Base-by-base conservation (phyloP, 768 basidiomycete genomes). In the Amanita subjunquillea region DNA sequence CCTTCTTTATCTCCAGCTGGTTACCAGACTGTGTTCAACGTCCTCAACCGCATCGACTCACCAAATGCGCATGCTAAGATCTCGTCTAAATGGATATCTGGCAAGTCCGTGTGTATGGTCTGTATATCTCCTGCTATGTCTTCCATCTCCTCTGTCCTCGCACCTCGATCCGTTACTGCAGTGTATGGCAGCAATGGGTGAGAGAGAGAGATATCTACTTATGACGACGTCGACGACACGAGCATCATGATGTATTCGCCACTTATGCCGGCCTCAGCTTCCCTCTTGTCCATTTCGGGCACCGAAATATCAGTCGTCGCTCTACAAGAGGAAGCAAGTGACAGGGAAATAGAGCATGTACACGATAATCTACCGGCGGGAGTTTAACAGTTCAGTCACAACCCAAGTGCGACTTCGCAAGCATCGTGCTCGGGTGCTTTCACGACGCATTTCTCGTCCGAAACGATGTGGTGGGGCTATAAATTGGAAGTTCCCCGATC, bases 381-480 rank as follows among this genome's bases (percentile, higher is more conserved):
- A 20, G 40, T 32, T 54, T n/a, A 23, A 10, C n/a, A 48, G 10
- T 22, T 32, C 15, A n/a, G 6, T 3, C 51, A 40, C 52, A 22
- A 12, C 32, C 17, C 59, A 41, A 58, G 45, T 32, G 46, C 52
- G 34, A 56, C 54, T 40, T 60, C 52, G 8, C 40, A 29, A 56
- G 55, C 60, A 66, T 10, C 69, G 70, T 17, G 71, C 77, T 0
- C 91, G 88, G 87, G 71, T 87, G 7, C 89, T 89, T 0, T 87
- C 85, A 0, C 70, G 69, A 84, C 81, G 1, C 79, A 88, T 55
- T 67, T 91, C 10, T 90, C 87, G 2, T 70, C 89, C 20, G 81
- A 91, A 61, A 79, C 82, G 1, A 77, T 80, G 63, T 92, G 90
- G 89, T 79, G 89, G 89, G 90, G 89, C 0, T 92, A 87, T 63